Percentiles rank a stretch among this genome's conserved stretches.
phyloP scores from a whole-genome alignment of 1,139 yeast genomes.

The Meyerozyma smithsonii region DNA sequence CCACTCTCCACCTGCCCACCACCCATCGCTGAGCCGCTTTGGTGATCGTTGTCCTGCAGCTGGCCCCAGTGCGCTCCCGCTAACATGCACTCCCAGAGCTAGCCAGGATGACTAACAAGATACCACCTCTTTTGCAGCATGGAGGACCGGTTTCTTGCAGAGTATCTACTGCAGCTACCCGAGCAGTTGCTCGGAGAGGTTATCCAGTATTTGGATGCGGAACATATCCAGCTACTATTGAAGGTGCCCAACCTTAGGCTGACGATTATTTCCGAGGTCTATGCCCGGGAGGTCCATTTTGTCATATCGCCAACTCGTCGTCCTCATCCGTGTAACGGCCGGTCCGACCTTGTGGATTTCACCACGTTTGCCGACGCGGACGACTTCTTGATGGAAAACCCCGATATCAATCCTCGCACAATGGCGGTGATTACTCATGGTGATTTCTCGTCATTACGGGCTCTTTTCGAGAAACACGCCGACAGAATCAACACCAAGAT shows the following conservation, averaged over 20 bases:
- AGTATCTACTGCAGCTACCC: conserved; percentile 22
- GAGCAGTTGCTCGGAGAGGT: conserved; percentile 24
- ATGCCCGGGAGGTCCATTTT: conserved; percentile 28
- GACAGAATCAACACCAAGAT: conserved; percentile 13
- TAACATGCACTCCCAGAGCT: neutral
- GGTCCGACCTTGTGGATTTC: conserved; percentile 21
- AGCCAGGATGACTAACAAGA: neutral
- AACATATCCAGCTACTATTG: conserved; percentile 19
- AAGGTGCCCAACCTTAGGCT: conserved; percentile 16
- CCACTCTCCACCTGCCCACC: no score
- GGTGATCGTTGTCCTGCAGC: neutral
- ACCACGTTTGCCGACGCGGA: conserved; percentile 27
- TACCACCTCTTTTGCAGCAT: neutral
- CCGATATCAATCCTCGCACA: conserved; percentile 24
- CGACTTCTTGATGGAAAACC: conserved; percentile 24
- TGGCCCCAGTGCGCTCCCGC: no score
- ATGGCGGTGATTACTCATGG: conserved; percentile 28
- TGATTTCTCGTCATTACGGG: conserved; percentile 26
- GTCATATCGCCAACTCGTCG: conserved; percentile 27
- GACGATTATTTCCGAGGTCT: conserved; percentile 24
- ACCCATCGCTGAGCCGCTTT: neutral
- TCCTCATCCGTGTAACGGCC: conserved; percentile 21
- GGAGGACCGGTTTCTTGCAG: conserved; percentile 8
- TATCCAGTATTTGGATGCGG: conserved; percentile 20
- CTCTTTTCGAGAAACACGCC: conserved; percentile 18